phyloP scores from a whole-genome alignment of 768 basidiomycete genomes.

The Boletales sp. region DNA sequence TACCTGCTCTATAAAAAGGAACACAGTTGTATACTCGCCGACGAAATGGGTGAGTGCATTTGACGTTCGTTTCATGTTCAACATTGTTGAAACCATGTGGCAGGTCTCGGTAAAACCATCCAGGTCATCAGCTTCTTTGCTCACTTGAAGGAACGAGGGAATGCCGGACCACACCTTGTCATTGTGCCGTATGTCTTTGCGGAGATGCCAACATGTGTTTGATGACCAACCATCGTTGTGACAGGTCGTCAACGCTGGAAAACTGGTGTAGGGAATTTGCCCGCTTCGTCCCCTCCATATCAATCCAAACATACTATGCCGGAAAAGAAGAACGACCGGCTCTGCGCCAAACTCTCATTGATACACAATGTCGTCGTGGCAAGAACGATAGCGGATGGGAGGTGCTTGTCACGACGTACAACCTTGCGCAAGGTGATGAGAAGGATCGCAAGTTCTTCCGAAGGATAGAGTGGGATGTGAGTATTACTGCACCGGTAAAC shows the following conservation, averaged over 20 bases:
- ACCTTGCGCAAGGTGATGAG: conserved; percentile 82
- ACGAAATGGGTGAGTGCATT: conserved; percentile 87
- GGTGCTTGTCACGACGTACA: conserved; percentile 95
- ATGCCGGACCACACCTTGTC: conserved; percentile 83
- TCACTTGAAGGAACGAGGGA: conserved; percentile 74
- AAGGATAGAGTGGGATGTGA: conserved; percentile 87
- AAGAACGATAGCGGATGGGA: conserved; percentile 70
- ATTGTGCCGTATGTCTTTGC: conserved; percentile 80
- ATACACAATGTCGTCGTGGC: conserved; percentile 49
- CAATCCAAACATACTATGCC: conserved; percentile 91
- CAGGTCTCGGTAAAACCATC: conserved; percentile 97
- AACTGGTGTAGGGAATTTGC: conserved; percentile 98
- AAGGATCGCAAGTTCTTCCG: conserved; percentile 93
- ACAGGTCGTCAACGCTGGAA: conserved; percentile 90
- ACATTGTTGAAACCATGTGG: not conserved
- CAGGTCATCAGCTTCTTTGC: conserved; percentile 98
- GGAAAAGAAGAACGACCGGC: conserved; percentile 79
- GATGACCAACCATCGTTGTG: conserved; percentile 6
- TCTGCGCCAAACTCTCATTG: conserved; percentile 68
- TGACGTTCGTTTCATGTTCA: not conserved
- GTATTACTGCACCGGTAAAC: conserved; percentile 24
- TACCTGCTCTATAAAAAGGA: conserved; percentile 76
- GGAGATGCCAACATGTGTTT: not conserved
- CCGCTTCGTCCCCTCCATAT: conserved; percentile 82
- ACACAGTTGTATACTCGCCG: conserved; percentile 93